Conservation (phyloP, 257 asterid genomes). For the Ballota nigra region DNA sequence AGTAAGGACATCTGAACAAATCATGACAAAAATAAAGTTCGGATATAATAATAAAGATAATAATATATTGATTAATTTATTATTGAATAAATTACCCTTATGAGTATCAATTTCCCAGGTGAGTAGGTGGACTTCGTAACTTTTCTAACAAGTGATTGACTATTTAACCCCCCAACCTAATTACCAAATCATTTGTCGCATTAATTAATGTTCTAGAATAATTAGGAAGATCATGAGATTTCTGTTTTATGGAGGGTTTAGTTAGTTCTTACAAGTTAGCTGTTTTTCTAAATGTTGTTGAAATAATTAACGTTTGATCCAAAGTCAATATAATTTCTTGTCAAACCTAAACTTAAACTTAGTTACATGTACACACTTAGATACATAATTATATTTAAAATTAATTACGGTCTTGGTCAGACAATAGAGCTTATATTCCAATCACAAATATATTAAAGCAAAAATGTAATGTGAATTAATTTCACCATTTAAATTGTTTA, state of each 20-base stretch:
- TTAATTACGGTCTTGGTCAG: neutral
- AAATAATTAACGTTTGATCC: conserved; percentile 11
- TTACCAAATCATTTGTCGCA: conserved; percentile 26
- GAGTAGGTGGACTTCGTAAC: conserved; percentile 51
- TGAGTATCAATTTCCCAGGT: conserved; percentile 32
- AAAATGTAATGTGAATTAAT: no score
- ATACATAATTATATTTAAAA: neutral
- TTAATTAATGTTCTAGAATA: conserved; percentile 30
- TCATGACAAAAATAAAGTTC: conserved; percentile 18
- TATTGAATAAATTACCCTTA: neutral
- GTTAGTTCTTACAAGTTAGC: conserved; percentile 39
- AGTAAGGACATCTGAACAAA: conserved; percentile 24
- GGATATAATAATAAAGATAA: neutral
- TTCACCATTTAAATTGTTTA: no score
- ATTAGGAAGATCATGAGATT: neutral
- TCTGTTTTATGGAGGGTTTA: conserved; percentile 26
- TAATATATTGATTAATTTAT: neutral
- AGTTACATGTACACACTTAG: neutral
- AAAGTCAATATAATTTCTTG: conserved; percentile 36
- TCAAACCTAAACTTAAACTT: conserved; percentile 21
- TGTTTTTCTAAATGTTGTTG: conserved; percentile 30
- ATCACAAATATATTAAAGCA: no score
- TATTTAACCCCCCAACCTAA: conserved; percentile 20
- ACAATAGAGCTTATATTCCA: no score
- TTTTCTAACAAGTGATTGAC: conserved; percentile 71